These are phyloP conservation scores for Pyrus hybrid DNA, from an alignment of 331 rosid species.

Conservation along the genomic window DNA sequence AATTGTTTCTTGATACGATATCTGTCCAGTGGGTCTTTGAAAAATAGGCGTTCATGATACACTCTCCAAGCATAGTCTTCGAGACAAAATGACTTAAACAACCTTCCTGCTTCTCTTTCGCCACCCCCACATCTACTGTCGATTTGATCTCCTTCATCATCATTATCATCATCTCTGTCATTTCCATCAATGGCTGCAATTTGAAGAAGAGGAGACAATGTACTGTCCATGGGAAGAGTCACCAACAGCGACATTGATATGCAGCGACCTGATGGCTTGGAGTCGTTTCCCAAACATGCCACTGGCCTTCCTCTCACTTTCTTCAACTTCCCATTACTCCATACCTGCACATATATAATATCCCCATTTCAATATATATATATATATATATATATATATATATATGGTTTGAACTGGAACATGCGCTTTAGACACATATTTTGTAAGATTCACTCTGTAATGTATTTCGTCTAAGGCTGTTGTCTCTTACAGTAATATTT, in stretches of 20 bases:
- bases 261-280: conserved; percentile 7
- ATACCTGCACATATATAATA: conserved; percentile 36
- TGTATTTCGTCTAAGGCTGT: no score
- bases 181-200: background rate
- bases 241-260: conserved; percentile 59
- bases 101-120: background rate
- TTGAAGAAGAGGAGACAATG: conserved; percentile 47
- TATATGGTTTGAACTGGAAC: no score
- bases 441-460: no score
- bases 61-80: conserved; percentile 89
- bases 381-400: no score
- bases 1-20: conserved; percentile 25
- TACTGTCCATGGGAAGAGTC: conserved; percentile 55
- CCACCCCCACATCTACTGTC: background rate
- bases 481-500: background rate
- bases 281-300: conserved; percentile 17
- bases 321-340: conserved; percentile 82
- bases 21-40: conserved; percentile 65
- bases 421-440: no score
- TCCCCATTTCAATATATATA: no score
- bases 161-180: conserved; percentile 1
- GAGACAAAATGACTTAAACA: conserved; percentile 55
- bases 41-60: conserved; percentile 46
- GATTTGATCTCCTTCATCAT: background rate
- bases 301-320: conserved; percentile 79